Evolutionary conservation across 352 stramenopile genomes (phyloP).

Genomic region (Blastocystis hominis): DNA sequence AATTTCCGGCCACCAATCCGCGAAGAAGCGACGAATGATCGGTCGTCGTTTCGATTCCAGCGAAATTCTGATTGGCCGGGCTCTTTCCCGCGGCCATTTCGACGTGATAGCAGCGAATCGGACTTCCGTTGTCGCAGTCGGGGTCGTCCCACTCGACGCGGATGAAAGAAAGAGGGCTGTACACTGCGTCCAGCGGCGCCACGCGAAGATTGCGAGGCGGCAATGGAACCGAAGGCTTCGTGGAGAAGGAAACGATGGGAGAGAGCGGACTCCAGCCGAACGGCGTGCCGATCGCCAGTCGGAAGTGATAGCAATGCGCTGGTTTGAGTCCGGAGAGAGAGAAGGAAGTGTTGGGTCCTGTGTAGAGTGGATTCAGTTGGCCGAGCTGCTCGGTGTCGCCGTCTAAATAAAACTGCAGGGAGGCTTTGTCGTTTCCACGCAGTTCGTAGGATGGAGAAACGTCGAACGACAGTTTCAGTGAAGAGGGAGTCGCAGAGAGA

Average conservation of each 20-base stretch:
- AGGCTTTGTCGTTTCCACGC: neutral
- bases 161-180: neutral
- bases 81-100: neutral
- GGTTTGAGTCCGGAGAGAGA: neutral
- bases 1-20: neutral
- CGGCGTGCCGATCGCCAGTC: neutral
- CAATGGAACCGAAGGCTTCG: neutral
- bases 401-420: neutral
- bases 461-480: neutral
- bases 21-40: neutral
- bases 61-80: neutral
- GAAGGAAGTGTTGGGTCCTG: neutral
- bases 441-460: neutral
- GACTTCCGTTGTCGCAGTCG: slow-evolving; percentile 9
- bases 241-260: neutral
- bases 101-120: neutral
- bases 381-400: neutral
- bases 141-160: neutral
- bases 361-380: neutral
- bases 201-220: neutral
- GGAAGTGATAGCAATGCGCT: slow-evolving; percentile 19
- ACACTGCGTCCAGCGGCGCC: neutral
- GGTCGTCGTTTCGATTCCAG: neutral
- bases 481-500: neutral
- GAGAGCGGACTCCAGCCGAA: slow-evolving; percentile 28